Evolutionary conservation across 352 stramenopile genomes (phyloP).

Genomic region (Globisporangium abappressorium): DNA sequence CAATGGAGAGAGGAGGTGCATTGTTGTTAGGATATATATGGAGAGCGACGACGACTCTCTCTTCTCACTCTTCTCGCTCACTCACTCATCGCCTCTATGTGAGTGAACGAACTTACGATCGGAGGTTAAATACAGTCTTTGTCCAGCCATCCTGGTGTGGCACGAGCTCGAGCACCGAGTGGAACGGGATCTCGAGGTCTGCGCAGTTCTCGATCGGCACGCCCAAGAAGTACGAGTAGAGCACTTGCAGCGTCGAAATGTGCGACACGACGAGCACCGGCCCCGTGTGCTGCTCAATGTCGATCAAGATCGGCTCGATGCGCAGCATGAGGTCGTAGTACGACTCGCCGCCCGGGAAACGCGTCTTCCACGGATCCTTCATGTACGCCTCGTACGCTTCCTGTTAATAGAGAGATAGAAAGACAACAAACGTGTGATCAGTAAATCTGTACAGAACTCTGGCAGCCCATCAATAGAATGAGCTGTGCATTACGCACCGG

Average conservation of each 20-base stretch:
- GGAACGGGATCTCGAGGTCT: conserved; percentile 81
- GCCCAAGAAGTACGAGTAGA: conserved; percentile 87
- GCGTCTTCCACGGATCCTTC: conserved; percentile 73
- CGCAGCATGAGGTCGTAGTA: conserved; percentile 94
- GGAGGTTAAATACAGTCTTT: conserved; percentile 84
- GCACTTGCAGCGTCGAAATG: conserved; percentile 82
- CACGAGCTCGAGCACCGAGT: conserved; percentile 82
- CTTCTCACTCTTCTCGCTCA: not conserved
- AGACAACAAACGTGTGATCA: not conserved
- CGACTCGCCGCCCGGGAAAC: conserved; percentile 89
- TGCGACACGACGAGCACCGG: conserved; percentile 84
- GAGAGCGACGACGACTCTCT: not conserved
- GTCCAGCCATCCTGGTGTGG: conserved; percentile 78
- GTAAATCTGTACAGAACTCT: not conserved
- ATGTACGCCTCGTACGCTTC: conserved; percentile 68
- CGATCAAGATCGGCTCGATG: conserved; percentile 90
- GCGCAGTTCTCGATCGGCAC: conserved; percentile 75
- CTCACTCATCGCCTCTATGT: not conserved
- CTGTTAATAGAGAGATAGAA: conserved; percentile 20
- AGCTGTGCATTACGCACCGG: conserved; percentile 23
- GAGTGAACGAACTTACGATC: conserved; percentile 19
- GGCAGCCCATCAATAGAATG: not conserved
- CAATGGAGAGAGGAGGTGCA: conserved; percentile 5
- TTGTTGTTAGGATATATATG: not conserved
- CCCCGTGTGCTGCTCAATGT: conserved; percentile 89